Percentiles rank a stretch among this genome's conserved stretches.
These are phyloP conservation scores for Aspergillus sp. DNA, from an alignment of 2,329 filamentous ascomycete genomes.

Conservation along the genomic window DNA sequence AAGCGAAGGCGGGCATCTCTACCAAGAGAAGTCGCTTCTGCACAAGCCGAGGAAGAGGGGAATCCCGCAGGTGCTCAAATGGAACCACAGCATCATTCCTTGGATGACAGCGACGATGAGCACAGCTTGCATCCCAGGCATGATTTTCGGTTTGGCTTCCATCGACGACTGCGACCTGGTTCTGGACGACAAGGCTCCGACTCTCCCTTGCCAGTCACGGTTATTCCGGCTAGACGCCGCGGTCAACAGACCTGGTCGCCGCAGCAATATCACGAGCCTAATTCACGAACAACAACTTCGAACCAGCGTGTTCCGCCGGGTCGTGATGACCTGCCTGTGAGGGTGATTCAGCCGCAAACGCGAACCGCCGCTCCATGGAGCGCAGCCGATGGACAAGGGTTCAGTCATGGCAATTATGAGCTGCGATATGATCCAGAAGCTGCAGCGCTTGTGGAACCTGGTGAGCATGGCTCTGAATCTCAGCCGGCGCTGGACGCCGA, in stretches of 20 bases:
- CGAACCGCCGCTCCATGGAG: slow-evolving; percentile 58
- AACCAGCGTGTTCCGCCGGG: slow-evolving; percentile 15
- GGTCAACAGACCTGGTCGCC: slow-evolving; percentile 59
- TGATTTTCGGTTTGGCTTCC: slow-evolving; percentile 51
- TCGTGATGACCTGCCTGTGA: slow-evolving; percentile 48
- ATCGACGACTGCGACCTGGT: slow-evolving; percentile 47
- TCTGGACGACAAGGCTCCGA: slow-evolving; percentile 40
- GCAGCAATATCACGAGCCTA: slow-evolving; percentile 33
- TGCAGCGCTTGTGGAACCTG: slow-evolving; percentile 39
- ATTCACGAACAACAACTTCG: slow-evolving; percentile 24
- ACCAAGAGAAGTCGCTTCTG: slow-evolving; percentile 61
- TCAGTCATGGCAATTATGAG: slow-evolving; percentile 30
- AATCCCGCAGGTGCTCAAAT: slow-evolving; percentile 16
- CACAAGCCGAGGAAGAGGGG: slow-evolving; percentile 51
- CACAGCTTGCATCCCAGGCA: slow-evolving; percentile 49
- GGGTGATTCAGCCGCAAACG: slow-evolving; percentile 62
- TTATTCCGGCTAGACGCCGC: slow-evolving; percentile 61
- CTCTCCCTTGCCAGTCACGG: slow-evolving; percentile 56
- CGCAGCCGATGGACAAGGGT: slow-evolving; percentile 39
- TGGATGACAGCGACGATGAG: slow-evolving; percentile 47
- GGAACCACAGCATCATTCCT: slow-evolving; percentile 30
- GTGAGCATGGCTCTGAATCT: slow-evolving; percentile 13
- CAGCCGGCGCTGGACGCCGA: neutral
- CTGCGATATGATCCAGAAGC: slow-evolving; percentile 43
- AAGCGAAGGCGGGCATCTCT: slow-evolving; percentile 59